Conservation (phyloP, 179 eudicot species). For the Silene noctiflora region DNA sequence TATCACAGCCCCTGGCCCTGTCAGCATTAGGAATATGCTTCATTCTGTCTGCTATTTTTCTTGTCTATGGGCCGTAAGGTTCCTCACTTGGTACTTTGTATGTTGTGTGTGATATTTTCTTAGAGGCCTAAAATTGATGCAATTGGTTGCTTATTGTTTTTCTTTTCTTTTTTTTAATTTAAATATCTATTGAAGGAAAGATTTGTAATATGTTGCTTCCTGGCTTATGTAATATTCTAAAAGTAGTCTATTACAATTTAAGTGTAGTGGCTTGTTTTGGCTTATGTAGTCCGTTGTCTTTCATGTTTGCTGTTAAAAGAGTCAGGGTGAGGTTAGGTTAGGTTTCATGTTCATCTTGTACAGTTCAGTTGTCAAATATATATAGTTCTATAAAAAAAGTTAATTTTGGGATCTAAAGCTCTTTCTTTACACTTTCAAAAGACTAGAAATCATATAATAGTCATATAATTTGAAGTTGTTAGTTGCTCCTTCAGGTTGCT, state of each 20-base stretch:
- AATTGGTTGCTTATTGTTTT: not conserved
- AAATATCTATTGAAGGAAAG: not conserved
- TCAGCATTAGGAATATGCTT: slow-evolving; percentile 45
- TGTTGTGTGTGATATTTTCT: not conserved
- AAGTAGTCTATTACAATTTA: not conserved
- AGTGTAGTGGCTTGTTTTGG: not conserved
- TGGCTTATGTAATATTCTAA: no score
- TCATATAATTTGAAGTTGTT: not conserved
- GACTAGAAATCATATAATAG: no score
- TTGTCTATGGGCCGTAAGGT: slow-evolving; percentile 47
- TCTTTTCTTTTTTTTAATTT: not conserved
- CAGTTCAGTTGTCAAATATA: no score
- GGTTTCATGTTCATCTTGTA: no score
- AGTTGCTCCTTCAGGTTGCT: not conserved
- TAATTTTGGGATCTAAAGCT: not conserved
- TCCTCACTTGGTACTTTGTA: slow-evolving; percentile 1
- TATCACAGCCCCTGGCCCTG: slow-evolving; percentile 51
- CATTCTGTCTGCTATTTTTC: slow-evolving; percentile 43
- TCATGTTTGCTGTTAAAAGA: not conserved
- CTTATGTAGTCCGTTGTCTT: not conserved
- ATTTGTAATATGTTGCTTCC: not conserved
- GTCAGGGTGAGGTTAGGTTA: not conserved
- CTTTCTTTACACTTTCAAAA: not conserved
- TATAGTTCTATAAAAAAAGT: not conserved
- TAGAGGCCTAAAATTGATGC: not conserved